Conservation (phyloP, 2,329 filamentous ascomycete species). For the Diaporthe velutina region DNA sequence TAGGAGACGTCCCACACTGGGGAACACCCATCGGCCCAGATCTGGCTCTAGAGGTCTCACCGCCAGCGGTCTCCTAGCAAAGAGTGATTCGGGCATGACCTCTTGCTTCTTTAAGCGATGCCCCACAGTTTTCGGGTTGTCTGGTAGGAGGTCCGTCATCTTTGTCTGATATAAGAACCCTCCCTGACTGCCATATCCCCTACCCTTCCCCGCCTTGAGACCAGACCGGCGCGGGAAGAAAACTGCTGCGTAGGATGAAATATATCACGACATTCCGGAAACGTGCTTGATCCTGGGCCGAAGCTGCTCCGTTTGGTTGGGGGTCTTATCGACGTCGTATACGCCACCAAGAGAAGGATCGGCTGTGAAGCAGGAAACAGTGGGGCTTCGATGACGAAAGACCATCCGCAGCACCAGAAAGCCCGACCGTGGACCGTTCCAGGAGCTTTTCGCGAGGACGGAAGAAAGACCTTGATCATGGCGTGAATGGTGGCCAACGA, state of each 20-base stretch:
- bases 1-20: background rate
- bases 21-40: background rate
- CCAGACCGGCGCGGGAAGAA: background rate
- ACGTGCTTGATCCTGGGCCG: constrained; percentile 11
- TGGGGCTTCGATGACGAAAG: background rate
- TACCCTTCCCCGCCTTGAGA: background rate
- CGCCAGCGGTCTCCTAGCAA: background rate
- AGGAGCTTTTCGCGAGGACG: background rate
- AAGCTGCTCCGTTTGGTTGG: background rate
- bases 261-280: background rate
- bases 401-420: background rate
- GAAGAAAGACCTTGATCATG: background rate
- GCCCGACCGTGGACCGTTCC: background rate
- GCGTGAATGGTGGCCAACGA: background rate
- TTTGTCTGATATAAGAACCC: constrained; percentile 5
- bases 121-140: background rate
- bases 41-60: background rate
- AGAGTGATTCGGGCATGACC: background rate
- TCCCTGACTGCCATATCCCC: background rate
- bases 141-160: background rate
- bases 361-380: background rate
- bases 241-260: background rate
- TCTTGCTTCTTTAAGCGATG: constrained; percentile 23
- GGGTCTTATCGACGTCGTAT: background rate
- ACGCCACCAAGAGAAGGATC: background rate